phyloP scores from a whole-genome alignment of 805 yeast species.

The Candida coquimbonensis region DNA sequence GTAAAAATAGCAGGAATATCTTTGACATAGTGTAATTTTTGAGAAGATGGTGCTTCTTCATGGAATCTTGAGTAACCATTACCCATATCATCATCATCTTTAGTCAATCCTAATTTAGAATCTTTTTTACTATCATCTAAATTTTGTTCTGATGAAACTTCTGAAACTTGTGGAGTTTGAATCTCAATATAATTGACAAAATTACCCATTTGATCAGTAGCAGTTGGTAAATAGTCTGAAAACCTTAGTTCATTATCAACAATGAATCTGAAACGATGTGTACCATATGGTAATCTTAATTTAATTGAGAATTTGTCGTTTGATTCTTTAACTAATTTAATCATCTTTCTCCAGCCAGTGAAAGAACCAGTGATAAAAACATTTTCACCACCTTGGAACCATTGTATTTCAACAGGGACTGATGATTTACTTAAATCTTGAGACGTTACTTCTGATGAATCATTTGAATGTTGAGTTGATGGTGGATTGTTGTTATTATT shows the following conservation, averaged over 20 bases:
- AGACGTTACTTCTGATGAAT: slow-evolving; percentile 1
- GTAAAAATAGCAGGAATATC: slow-evolving; percentile 80
- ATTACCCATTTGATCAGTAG: slow-evolving; percentile 95
- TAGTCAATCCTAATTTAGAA: slow-evolving; percentile 55
- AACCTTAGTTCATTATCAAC: slow-evolving; percentile 90
- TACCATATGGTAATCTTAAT: slow-evolving; percentile 78
- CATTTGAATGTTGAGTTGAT: neutral
- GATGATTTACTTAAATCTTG: slow-evolving; percentile 7
- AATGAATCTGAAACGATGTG: slow-evolving; percentile 88
- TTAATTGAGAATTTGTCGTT: slow-evolving; percentile 58
- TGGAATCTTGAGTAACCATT: slow-evolving; percentile 72
- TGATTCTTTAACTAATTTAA: slow-evolving; percentile 58
- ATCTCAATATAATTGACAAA: slow-evolving; percentile 89
- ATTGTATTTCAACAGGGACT: slow-evolving; percentile 60
- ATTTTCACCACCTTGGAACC: slow-evolving; percentile 95
- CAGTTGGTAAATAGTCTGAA: slow-evolving; percentile 87
- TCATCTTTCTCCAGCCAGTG: slow-evolving; percentile 98
- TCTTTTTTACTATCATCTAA: slow-evolving; percentile 31
- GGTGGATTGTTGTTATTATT: slow-evolving; percentile 7
- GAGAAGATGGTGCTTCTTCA: slow-evolving; percentile 39
- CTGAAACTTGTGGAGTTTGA: slow-evolving; percentile 30
- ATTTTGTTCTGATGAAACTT: slow-evolving; percentile 26
- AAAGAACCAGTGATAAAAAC: slow-evolving; percentile 97
- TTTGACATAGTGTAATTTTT: slow-evolving; percentile 40
- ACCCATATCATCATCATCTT: slow-evolving; percentile 78